These are phyloP conservation scores for Phytopythium delawarense DNA, from an alignment of 352 stramenopile species.

Conservation along the genomic window DNA sequence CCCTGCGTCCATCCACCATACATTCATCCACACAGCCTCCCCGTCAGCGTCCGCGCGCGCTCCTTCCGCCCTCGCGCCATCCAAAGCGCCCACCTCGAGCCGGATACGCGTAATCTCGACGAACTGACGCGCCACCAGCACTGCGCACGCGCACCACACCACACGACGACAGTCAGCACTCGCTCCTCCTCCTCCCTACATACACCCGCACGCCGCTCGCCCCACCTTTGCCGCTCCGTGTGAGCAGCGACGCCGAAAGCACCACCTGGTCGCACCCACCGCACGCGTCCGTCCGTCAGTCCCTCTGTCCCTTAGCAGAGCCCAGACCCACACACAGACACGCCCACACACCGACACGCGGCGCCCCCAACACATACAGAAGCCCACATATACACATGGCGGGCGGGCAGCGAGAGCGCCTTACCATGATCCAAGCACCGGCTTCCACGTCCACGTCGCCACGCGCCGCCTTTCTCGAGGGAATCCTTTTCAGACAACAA, in stretches of 20 bases:
- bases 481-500: constrained; percentile 8
- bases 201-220: no score
- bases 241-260: constrained; percentile 93
- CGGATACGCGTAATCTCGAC: constrained; percentile 99
- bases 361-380: neutral
- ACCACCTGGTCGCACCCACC: constrained; percentile 79
- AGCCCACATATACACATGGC: neutral
- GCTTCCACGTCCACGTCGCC: neutral
- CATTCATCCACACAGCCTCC: neutral
- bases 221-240: constrained; percentile 93
- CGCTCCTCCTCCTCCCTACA: neutral
- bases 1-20: constrained; percentile 39
- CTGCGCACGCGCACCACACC: constrained; percentile 24
- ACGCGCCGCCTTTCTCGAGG: constrained; percentile 3
- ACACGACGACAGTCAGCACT: neutral
- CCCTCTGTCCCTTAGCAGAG: neutral
- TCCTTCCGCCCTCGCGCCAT: no score
- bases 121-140: constrained; percentile 97
- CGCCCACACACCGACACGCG: no score
- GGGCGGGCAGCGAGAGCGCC: neutral
- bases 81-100: constrained; percentile 78
- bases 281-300: constrained; percentile 3
- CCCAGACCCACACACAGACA: neutral
- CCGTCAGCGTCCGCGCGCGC: no score
- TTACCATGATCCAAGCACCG: neutral